These are phyloP conservation scores for Teunomyces pallodes DNA, from an alignment of 805 yeast genomes.

Conservation along the genomic window DNA sequence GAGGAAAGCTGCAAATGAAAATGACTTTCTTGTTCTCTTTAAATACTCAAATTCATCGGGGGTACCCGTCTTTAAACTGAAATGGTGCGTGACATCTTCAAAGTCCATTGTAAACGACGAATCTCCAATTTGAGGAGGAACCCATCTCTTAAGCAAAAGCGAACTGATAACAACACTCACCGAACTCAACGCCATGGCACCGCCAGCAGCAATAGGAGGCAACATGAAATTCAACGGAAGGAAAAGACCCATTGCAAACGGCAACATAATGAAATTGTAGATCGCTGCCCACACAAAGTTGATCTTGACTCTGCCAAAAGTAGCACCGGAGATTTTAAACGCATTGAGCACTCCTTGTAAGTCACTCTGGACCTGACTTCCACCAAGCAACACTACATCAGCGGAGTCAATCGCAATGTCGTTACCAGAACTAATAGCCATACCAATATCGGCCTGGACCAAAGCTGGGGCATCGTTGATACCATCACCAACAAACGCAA, in stretches of 20 bases:
- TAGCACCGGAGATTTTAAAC: slow-evolving; percentile 63
- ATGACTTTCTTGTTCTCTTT: slow-evolving; percentile 8
- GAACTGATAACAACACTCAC: slow-evolving; percentile 85
- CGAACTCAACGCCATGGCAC: slow-evolving; percentile 91
- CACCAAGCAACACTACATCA: slow-evolving; percentile 72
- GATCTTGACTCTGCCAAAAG: slow-evolving; percentile 70
- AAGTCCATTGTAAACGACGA: slow-evolving; percentile 14
- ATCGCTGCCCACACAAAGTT: slow-evolving; percentile 87
- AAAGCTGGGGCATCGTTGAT: slow-evolving; percentile 97
- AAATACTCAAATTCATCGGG: slow-evolving; percentile 21
- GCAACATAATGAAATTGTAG: slow-evolving; percentile 82
- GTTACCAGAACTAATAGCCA: slow-evolving; percentile 89
- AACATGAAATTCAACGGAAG: slow-evolving; percentile 71
- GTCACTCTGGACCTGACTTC: slow-evolving; percentile 22
- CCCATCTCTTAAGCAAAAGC: slow-evolving; percentile 67
- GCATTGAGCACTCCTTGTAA: slow-evolving; percentile 57
- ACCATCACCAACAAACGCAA: slow-evolving; percentile 96
- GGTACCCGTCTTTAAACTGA: slow-evolving; percentile 25
- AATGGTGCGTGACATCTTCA: slow-evolving; percentile 18
- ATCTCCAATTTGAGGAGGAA: slow-evolving; percentile 22
- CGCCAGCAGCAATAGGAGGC: slow-evolving; percentile 87
- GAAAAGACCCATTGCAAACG: slow-evolving; percentile 91
- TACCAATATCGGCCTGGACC: slow-evolving; percentile 83
- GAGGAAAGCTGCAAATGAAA: neutral
- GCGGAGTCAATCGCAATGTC: slow-evolving; percentile 98